Percentiles rank a stretch among this genome's conserved stretches.
phyloP scores from a whole-genome alignment of 805 yeast species.

The Metschnikowia cubensis region DNA sequence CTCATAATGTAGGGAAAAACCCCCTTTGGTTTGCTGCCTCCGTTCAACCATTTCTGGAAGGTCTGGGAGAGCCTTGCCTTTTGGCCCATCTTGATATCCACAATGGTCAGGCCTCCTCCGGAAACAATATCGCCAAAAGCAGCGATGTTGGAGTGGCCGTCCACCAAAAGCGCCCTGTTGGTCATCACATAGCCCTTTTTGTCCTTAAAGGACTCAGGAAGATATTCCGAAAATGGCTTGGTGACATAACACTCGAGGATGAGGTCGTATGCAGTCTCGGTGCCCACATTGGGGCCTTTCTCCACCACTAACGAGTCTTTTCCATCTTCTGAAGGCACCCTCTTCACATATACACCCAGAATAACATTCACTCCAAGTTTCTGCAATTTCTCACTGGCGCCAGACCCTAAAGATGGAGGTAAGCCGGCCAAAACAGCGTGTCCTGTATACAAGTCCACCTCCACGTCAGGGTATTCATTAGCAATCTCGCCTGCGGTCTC shows the following conservation, averaged over 20 bases:
- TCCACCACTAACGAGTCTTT: background rate
- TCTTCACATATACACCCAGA: constrained; percentile 4
- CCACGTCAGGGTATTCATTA: constrained; percentile 10
- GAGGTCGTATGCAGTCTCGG: constrained; percentile 22
- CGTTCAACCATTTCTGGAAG: constrained; percentile 3
- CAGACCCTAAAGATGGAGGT: constrained; percentile 1
- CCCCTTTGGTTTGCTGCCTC: background rate
- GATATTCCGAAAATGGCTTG: constrained; percentile 32
- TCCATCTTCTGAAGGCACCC: constrained; percentile 13
- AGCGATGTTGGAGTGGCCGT: constrained; percentile 24
- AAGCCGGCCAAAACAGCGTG: constrained; percentile 7
- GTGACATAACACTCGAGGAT: constrained; percentile 25
- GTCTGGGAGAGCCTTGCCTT: constrained; percentile 12
- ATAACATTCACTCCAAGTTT: constrained; percentile 15
- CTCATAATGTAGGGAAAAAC: background rate
- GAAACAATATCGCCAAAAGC: constrained; percentile 36
- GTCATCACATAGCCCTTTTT: constrained; percentile 27
- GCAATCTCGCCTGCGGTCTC: constrained; percentile 39
- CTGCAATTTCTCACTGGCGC: constrained; percentile 10
- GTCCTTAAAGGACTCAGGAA: constrained; percentile 23
- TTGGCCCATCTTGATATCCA: constrained; percentile 26
- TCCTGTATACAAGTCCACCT: constrained; percentile 25
- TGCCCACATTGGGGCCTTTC: background rate
- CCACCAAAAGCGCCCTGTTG: constrained; percentile 24
- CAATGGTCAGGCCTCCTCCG: constrained; percentile 20